These are phyloP conservation scores for Pyrenochaeta sp. DNA, from an alignment of 2,329 filamentous ascomycete species.

Conservation along the genomic window DNA sequence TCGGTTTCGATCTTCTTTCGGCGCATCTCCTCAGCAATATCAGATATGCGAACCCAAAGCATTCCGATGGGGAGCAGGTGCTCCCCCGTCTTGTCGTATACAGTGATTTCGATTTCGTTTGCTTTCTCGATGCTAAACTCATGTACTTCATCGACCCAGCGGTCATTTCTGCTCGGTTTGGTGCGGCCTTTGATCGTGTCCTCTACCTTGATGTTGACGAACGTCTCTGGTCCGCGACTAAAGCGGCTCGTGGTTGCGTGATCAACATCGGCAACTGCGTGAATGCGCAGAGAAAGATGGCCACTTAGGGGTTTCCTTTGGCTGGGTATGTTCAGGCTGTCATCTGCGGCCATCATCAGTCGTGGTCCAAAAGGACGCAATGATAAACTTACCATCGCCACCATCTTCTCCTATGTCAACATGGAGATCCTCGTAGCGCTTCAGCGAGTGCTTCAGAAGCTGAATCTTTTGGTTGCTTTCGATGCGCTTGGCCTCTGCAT, in stretches of 20 bases:
- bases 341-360: conserved; percentile 68
- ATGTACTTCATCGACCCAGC: conserved; percentile 91
- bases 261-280: conserved; percentile 92
- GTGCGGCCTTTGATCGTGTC: conserved; percentile 91
- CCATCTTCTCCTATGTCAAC: conserved; percentile 87
- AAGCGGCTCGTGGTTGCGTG: conserved; percentile 86
- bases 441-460: conserved; percentile 91
- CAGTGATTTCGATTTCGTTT: conserved; percentile 96
- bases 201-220: conserved; percentile 95
- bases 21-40: conserved; percentile 97
- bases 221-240: conserved; percentile 90
- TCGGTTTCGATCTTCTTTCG: conserved; percentile 97
- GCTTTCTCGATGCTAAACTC: conserved; percentile 96
- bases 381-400: conserved; percentile 73
- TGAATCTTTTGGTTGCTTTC: conserved; percentile 99
- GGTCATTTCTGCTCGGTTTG: conserved; percentile 82
- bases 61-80: conserved; percentile 92
- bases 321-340: conserved; percentile 95
- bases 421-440: conserved; percentile 96
- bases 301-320: conserved; percentile 95
- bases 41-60: conserved; percentile 95
- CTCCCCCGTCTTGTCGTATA: conserved; percentile 92
- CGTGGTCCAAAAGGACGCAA: not conserved
- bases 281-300: conserved; percentile 83
- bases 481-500: conserved; percentile 86